Evolutionary conservation across 371 early-diverging fungal species (phyloP).

Genomic region (Amoeboaphelidium protococcarum): DNA sequence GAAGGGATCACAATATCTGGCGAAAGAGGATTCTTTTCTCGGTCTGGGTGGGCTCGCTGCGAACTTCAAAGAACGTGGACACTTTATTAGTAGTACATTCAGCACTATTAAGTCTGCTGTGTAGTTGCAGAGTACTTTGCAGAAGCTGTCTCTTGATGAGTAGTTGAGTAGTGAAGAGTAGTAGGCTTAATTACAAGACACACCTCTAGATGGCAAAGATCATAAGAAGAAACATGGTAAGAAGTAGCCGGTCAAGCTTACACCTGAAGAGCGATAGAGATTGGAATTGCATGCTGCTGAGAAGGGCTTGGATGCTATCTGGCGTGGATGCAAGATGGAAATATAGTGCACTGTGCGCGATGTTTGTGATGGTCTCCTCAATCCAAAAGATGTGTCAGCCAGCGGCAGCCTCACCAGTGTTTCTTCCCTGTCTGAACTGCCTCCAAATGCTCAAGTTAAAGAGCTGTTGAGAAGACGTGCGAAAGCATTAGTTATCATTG

Average conservation of each 20-base stretch:
- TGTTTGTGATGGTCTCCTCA: conserved; percentile 48
- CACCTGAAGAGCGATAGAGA: conserved; percentile 7
- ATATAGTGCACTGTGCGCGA: conserved; percentile 71
- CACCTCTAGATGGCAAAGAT: no score
- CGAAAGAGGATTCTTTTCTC: conserved; percentile 26
- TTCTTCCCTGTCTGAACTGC: conserved; percentile 7
- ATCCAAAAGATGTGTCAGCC: conserved; percentile 8
- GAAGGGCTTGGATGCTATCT: conserved; percentile 63
- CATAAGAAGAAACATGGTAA: conserved; percentile 1
- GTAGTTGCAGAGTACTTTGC: conserved; percentile 61
- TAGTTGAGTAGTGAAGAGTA: no score
- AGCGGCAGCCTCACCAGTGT: not conserved
- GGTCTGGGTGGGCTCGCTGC: conserved; percentile 37
- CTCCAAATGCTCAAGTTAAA: no score
- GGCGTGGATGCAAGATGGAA: conserved; percentile 78
- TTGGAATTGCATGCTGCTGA: conserved; percentile 14
- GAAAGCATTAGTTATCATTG: conserved; percentile 37
- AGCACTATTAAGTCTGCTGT: conserved; percentile 63
- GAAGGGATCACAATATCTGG: conserved; percentile 57
- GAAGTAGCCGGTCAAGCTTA: conserved; percentile 1
- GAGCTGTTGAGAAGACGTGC: conserved; percentile 27
- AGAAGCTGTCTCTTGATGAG: conserved; percentile 45
- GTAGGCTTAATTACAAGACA: no score
- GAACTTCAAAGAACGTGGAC: conserved; percentile 25
- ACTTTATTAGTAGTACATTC: conserved; percentile 64